phyloP scores from a whole-genome alignment of 805 yeast genomes.

The Cephaloascus fragrans region DNA sequence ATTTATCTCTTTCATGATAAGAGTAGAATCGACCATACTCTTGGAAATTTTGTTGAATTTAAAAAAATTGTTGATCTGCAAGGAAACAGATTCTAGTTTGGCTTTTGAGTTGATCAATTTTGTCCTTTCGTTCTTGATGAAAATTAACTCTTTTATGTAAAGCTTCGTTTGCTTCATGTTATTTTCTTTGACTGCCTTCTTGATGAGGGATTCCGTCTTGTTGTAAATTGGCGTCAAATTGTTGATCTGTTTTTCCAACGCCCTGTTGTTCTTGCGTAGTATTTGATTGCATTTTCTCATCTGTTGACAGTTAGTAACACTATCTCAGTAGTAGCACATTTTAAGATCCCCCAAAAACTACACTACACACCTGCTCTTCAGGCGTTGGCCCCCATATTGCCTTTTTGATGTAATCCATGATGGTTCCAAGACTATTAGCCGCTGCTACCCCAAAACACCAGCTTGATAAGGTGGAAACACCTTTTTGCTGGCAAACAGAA shows the following conservation, averaged over 20 bases:
- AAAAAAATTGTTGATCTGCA: slow-evolving; percentile 90
- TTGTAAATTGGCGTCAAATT: slow-evolving; percentile 49
- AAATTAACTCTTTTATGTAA: slow-evolving; percentile 75
- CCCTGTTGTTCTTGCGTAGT: slow-evolving; percentile 77
- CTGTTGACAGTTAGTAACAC: slow-evolving; percentile 11
- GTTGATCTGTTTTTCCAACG: slow-evolving; percentile 68
- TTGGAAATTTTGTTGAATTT: slow-evolving; percentile 76
- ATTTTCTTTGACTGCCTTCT: slow-evolving; percentile 62
- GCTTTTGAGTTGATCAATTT: slow-evolving; percentile 76
- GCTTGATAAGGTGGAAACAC: too few relatives aligned
- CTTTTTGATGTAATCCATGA: slow-evolving; percentile 77
- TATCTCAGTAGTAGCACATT: background rate
- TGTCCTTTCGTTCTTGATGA: slow-evolving; percentile 62
- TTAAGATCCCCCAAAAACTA: background rate
- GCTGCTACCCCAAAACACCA: too few relatives aligned
- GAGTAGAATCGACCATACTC: slow-evolving; percentile 68
- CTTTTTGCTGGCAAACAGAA: too few relatives aligned
- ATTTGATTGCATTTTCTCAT: slow-evolving; percentile 69
- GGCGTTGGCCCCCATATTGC: slow-evolving; percentile 97
- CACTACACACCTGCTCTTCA: slow-evolving; percentile 57
- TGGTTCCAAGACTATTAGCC: too few relatives aligned
- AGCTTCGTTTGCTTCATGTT: slow-evolving; percentile 68
- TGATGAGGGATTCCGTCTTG: slow-evolving; percentile 72
- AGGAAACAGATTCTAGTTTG: slow-evolving; percentile 71
- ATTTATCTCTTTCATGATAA: slow-evolving; percentile 84